phyloP scores from a whole-genome alignment of 768 basidiomycete genomes.

The Strobilomyces confusus region DNA sequence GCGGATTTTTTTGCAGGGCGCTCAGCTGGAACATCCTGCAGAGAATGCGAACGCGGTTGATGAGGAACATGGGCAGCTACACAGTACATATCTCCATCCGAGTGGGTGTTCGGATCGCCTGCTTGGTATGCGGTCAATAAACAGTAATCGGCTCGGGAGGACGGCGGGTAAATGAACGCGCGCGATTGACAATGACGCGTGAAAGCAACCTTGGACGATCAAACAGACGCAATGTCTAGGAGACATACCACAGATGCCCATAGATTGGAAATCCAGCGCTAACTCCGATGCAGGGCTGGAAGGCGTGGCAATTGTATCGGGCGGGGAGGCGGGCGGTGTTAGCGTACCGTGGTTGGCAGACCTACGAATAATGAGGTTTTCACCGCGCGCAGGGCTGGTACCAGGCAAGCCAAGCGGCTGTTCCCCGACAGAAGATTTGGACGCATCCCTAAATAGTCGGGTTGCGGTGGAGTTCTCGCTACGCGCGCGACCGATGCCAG shows the following conservation, averaged over 20 bases:
- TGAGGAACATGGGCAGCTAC: not conserved
- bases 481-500: slow-evolving; percentile 12
- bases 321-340: slow-evolving; percentile 4
- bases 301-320: not conserved
- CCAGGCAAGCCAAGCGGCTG: slow-evolving; percentile 9
- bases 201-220: not conserved
- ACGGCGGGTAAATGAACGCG: not conserved
- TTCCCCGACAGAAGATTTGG: slow-evolving; percentile 4
- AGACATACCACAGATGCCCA: slow-evolving; percentile 29
- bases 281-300: slow-evolving; percentile 21
- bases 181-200: not conserved
- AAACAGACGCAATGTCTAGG: not conserved
- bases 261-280: slow-evolving; percentile 18
- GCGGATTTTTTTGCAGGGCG: slow-evolving; percentile 11
- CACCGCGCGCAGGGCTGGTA: slow-evolving; percentile 8
- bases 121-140: slow-evolving; percentile 6
- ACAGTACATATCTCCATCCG: slow-evolving; percentile 6
- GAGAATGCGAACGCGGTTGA: slow-evolving; percentile 20
- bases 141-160: not conserved
- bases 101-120: slow-evolving; percentile 14
- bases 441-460: not conserved
- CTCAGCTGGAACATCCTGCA: slow-evolving; percentile 13
- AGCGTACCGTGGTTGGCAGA: not conserved
- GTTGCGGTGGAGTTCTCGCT: not conserved
- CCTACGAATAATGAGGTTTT: not conserved